These are phyloP conservation scores for Phyllostachys edulis DNA, from an alignment of 176 grass and related monocot genomes.

Conservation along the genomic window DNA sequence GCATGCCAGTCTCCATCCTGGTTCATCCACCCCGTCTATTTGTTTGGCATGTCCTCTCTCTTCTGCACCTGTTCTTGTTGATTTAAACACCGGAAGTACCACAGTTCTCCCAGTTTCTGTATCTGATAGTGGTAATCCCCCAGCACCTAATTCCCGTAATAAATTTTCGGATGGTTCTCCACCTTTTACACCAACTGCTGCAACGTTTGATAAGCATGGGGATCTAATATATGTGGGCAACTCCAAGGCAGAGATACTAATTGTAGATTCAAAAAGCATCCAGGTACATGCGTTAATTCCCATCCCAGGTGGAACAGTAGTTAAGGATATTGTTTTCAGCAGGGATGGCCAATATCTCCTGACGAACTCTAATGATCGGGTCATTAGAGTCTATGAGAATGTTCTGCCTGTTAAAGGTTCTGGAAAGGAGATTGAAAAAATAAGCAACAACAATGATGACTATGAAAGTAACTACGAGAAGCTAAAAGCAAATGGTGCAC, in stretches of 20 bases:
- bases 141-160: constrained; percentile 58
- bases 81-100: constrained; percentile 75
- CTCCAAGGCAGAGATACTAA: constrained; percentile 94
- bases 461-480: constrained; percentile 51
- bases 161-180: constrained; percentile 93
- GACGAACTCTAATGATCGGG: constrained; percentile 95
- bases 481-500: constrained; percentile 71
- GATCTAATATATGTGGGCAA: constrained; percentile 95
- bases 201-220: constrained; percentile 82
- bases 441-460: constrained; percentile 38
- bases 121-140: constrained; percentile 53
- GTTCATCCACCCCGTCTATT: constrained; percentile 54
- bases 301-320: constrained; percentile 71
- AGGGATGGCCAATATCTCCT: constrained; percentile 82
- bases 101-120: constrained; percentile 82
- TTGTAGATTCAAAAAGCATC: constrained; percentile 71
- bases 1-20: constrained; percentile 78
- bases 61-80: constrained; percentile 91
- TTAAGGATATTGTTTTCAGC: constrained; percentile 97
- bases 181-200: constrained; percentile 94
- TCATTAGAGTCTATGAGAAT: constrained; percentile 89
- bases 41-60: constrained; percentile 96
- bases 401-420: constrained; percentile 63
- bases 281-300: constrained; percentile 71
- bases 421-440: constrained; percentile 63